These are phyloP conservation scores for Suillus discolor DNA, from an alignment of 768 basidiomycete species.

Conservation along the genomic window DNA sequence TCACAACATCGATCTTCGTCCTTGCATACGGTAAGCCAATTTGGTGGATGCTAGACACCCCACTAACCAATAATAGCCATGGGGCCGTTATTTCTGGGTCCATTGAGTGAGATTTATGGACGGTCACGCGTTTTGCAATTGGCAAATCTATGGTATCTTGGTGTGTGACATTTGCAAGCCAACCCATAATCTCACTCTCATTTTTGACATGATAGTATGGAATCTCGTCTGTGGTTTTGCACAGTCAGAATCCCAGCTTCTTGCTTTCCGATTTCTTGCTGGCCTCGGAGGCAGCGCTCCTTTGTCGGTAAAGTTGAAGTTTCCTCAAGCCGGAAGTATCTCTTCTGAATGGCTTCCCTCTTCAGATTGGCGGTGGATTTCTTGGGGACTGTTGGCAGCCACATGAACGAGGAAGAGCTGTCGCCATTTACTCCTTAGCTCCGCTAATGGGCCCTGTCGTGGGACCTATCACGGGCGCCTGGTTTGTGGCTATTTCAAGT, in stretches of 20 bases:
- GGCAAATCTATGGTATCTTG: conserved; percentile 68
- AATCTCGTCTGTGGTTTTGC: conserved; percentile 68
- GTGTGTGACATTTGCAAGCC: conserved; percentile 33
- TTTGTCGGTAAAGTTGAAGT: conserved; percentile 39
- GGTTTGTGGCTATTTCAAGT: conserved; percentile 33
- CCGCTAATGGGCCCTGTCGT: conserved; percentile 67
- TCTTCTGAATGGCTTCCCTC: not conserved
- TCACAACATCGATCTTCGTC: conserved; percentile 62
- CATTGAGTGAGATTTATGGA: conserved; percentile 73
- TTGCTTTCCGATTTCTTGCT: conserved; percentile 68
- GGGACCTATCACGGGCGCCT: conserved; percentile 65
- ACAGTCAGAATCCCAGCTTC: conserved; percentile 54
- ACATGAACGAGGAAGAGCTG: conserved; percentile 65
- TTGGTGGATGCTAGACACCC: not conserved
- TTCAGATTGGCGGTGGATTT: conserved; percentile 65
- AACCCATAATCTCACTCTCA: not conserved
- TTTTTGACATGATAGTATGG: conserved; percentile 45
- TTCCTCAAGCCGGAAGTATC: not conserved
- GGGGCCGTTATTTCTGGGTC: conserved; percentile 51
- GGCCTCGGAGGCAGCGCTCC: conserved; percentile 78
- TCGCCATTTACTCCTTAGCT: conserved; percentile 65
- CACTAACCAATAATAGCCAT: conserved; percentile 13
- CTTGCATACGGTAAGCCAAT: conserved; percentile 56
- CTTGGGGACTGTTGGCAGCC: conserved; percentile 62
- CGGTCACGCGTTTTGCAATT: conserved; percentile 61